Conservation (phyloP, 805 yeast species). For the Pichia membranifaciens region DNA sequence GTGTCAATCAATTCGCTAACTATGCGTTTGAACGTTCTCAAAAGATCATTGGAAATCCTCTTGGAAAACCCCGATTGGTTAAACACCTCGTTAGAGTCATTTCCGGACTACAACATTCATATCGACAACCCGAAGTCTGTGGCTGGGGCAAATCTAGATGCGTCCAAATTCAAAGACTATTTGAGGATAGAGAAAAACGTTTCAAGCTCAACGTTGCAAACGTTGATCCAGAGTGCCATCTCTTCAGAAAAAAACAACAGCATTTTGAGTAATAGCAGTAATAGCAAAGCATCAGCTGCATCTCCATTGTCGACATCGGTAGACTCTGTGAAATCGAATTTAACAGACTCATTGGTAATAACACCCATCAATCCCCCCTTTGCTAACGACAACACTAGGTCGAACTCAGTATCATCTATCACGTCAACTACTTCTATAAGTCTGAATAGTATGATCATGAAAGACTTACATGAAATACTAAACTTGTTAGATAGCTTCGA, state of each 20-base stretch:
- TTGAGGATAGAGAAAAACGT: constrained; percentile 37
- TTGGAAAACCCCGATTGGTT: constrained; percentile 51
- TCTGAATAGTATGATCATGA: not conserved
- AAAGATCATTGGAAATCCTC: constrained; percentile 68
- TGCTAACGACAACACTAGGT: not conserved
- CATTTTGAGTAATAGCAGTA: too few species aligned
- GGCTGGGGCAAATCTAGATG: not conserved
- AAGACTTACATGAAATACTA: constrained; percentile 7
- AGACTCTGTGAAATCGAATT: not conserved
- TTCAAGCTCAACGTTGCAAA: constrained; percentile 43
- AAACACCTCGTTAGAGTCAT: constrained; percentile 22
- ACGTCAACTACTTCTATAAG: not conserved
- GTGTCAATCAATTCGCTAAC: constrained; percentile 77
- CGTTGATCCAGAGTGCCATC: constrained; percentile 33
- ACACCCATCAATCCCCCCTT: not conserved
- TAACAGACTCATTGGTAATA: not conserved
- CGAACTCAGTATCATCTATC: constrained; percentile 3
- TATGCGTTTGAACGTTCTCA: constrained; percentile 65
- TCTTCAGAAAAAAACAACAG: not conserved
- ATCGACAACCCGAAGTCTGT: not conserved
- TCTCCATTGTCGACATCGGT: not conserved
- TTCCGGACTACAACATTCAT: constrained; percentile 8
- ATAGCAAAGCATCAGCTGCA: too few species aligned
- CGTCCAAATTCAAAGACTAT: constrained; percentile 8
- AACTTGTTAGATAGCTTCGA: constrained; percentile 4